Base-by-base conservation (phyloP, 345 rosid genomes). In the Conringia planisiliqua region DNA sequence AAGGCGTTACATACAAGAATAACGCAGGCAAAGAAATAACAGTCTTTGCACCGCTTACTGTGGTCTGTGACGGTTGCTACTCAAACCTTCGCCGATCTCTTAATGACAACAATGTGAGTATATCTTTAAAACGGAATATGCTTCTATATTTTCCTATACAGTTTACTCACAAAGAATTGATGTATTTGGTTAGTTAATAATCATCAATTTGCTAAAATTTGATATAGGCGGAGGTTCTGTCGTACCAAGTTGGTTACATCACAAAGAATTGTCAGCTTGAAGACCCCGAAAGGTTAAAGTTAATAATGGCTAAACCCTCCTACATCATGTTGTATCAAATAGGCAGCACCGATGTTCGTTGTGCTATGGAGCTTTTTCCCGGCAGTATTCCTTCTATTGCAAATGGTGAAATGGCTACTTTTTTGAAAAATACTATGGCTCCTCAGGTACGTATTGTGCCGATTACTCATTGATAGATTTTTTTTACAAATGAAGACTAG, bases 51-150 rank as follows among this genome's bases (percentile, higher is more conserved):
- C n/a, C n/a, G n/a, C n/a, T n/a, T n/a, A n/a, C n/a, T n/a, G n/a
- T n/a, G n/a, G n/a, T n/a, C n/a, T n/a, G n/a, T n/a, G n/a, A n/a
- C n/a, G n/a, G n/a, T n/a, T 81, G 84, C 75, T 85, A 82, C 56
- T 83, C 86, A 11, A 83, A 83, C 29, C 77, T 85, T 67, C 85
- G 82, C 3, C 82, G 82, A 39, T 73, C 83, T 76, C 80, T 85
- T 40, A 75, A 66, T 70, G 71, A 79, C 7, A 82, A 76, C 7
- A 82, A 70, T 77, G 86, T 85, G 26, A 40, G 75, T 32, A n/a
- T n/a, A n/a, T n/a, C n/a, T n/a, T n/a, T n/a, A n/a, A n/a, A n/a
- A n/a, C n/a, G n/a, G n/a, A n/a, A n/a, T n/a, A n/a, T n/a, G n/a
- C n/a, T n/a, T n/a, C n/a, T n/a, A n/a, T n/a, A n/a, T n/a, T n/a